Conservation (phyloP, 116 monocot species). For the Papilionanthe hybrid region DNA sequence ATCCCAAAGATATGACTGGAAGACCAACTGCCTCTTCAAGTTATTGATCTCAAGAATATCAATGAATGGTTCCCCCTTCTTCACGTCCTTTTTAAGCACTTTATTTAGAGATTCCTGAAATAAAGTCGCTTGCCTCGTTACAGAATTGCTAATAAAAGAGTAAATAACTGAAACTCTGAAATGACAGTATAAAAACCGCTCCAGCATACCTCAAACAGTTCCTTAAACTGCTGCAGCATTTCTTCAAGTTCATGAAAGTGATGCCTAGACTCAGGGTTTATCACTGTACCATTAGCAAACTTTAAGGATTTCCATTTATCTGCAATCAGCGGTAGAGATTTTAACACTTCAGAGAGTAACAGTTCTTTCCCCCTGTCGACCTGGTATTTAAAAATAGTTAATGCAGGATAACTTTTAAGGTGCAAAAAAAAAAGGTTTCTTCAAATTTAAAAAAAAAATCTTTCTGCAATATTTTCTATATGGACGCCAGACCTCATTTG, state of each 20-base stretch:
- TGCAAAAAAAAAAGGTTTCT: too few species aligned
- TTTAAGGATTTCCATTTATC: conserved; percentile 23
- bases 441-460: neutral
- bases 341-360: conserved; percentile 49
- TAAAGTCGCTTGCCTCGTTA: conserved; percentile 6
- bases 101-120: conserved; percentile 62
- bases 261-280: conserved; percentile 28
- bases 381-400: conserved; percentile 26
- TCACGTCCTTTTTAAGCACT: conserved; percentile 34
- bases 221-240: conserved; percentile 60
- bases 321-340: conserved; percentile 30
- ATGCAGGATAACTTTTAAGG: neutral
- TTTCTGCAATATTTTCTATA: neutral
- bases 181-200: neutral
- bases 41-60: conserved; percentile 86
- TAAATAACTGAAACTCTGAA: neutral
- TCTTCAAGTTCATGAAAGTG: conserved; percentile 49
- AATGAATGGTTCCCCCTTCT: conserved; percentile 41
- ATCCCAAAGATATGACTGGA: conserved; percentile 82
- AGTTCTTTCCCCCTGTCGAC: conserved; percentile 36
- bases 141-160: neutral
- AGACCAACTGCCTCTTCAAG: conserved; percentile 52
- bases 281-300: conserved; percentile 5
- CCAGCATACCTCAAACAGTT: conserved; percentile 60
- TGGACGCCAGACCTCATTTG: conserved; percentile 19